Conservation (phyloP, 345 rosid species). For the Erodium maritimum region DNA sequence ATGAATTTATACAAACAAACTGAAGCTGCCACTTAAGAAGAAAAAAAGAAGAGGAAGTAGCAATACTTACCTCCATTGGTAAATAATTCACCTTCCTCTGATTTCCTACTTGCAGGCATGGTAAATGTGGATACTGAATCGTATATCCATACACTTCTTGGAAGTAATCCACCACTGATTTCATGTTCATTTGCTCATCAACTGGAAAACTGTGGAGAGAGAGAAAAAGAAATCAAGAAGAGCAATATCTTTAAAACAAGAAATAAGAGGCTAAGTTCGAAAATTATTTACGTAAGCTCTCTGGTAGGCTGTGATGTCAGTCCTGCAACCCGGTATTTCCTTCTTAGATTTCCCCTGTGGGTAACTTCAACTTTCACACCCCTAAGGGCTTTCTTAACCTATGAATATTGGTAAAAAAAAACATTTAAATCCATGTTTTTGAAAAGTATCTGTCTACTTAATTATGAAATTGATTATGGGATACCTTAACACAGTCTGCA, state of each 20-base stretch:
- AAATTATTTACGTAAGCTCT: constrained; percentile 61
- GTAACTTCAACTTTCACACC: constrained; percentile 99
- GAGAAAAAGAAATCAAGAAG: neutral
- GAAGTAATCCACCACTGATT: constrained; percentile 91
- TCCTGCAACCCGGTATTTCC: constrained; percentile 95
- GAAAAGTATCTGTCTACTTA: neutral
- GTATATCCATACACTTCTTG: constrained; percentile 98
- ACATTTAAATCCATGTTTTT: neutral
- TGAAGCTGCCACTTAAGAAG: neutral
- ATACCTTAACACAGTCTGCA: constrained; percentile 89
- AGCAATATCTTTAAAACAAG: neutral
- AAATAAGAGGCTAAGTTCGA: neutral
- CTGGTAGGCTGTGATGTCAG: constrained; percentile 95
- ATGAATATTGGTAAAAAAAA: constrained; percentile 3
- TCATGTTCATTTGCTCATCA: constrained; percentile 86
- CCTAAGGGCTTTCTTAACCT: constrained; percentile 86
- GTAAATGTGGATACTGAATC: constrained; percentile 79
- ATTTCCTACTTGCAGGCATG: constrained; percentile 98
- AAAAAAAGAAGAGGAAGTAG: neutral
- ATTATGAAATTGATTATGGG: neutral
- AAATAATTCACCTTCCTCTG: constrained; percentile 93
- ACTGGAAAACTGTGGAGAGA: constrained; percentile 64
- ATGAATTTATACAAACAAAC: neutral
- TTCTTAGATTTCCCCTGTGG: constrained; percentile 72
- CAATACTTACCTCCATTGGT: constrained; percentile 80